Percentiles rank a stretch among this genome's conserved stretches.
phyloP scores from a whole-genome alignment of 352 stramenopile species.

The Pythium angustatum region DNA sequence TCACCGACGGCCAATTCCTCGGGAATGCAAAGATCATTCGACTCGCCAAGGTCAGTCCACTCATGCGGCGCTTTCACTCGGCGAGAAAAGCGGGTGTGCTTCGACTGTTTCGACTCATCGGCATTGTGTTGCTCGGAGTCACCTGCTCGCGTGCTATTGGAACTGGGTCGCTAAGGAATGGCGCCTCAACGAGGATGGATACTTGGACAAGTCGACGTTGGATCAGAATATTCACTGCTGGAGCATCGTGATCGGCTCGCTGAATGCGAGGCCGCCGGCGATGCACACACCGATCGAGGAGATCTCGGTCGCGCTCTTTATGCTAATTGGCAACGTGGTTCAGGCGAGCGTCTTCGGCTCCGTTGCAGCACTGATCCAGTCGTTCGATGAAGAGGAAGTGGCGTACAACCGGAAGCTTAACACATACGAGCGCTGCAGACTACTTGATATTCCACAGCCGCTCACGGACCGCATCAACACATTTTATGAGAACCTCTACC shows the following conservation, averaged over 20 bases:
- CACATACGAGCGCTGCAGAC: conserved; percentile 63
- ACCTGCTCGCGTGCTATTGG: conserved; percentile 65
- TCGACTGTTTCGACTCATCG: conserved; percentile 49
- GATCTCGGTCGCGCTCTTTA: conserved; percentile 62
- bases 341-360: conserved; percentile 73
- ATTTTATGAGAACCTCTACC: conserved; percentile 76
- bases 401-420: conserved; percentile 75
- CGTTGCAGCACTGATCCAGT: conserved; percentile 65
- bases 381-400: conserved; percentile 67
- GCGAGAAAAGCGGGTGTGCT: conserved; percentile 69
- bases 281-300: conserved; percentile 58
- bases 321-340: conserved; percentile 68
- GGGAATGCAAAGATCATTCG: conserved; percentile 66
- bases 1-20: conserved; percentile 45
- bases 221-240: conserved; percentile 53
- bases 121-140: conserved; percentile 54
- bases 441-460: conserved; percentile 60
- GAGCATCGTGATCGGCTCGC: conserved; percentile 55
- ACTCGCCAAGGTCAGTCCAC: conserved; percentile 66
- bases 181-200: conserved; percentile 38
- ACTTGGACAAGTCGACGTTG: conserved; percentile 27
- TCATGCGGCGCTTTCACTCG: conserved; percentile 53
- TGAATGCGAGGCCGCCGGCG: conserved; percentile 59
- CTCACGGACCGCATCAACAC: conserved; percentile 56
- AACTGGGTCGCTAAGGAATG: conserved; percentile 53